A percentile compares a stretch with the other conserved stretches of the same genome.
Evolutionary conservation across 1,139 yeast genomes (phyloP).

Genomic region (Entelexis sorbosivorans): DNA sequence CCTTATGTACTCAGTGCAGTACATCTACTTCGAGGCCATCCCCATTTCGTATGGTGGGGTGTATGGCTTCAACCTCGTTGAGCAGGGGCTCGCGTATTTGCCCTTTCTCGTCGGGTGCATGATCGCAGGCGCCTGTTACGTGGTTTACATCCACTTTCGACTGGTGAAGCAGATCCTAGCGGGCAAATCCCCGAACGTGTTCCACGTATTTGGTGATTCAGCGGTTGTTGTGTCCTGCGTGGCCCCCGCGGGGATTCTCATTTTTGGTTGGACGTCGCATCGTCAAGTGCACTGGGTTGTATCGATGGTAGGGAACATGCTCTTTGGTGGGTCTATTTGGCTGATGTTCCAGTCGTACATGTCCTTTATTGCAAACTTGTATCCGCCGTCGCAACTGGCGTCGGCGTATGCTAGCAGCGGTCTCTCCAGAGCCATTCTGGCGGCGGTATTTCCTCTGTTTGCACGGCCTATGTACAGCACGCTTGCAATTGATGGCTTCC

Average conservation of each 20-base stretch:
- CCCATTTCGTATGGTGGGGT: slow-evolving; percentile 43
- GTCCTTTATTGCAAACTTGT: slow-evolving; percentile 59
- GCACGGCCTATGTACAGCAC: slow-evolving; percentile 38
- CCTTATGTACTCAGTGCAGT: slow-evolving; percentile 43
- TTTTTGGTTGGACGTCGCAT: slow-evolving; percentile 63
- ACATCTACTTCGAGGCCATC: slow-evolving; percentile 52
- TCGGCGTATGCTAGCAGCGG: slow-evolving; percentile 16
- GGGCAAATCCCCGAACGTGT: slow-evolving; percentile 38
- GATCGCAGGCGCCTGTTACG: background rate
- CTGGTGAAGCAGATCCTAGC: slow-evolving; percentile 16
- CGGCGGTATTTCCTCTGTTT: slow-evolving; percentile 17
- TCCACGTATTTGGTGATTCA: slow-evolving; percentile 22
- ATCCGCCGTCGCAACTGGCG: slow-evolving; percentile 46
- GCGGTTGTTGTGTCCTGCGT: slow-evolving; percentile 9
- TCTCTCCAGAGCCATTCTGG: slow-evolving; percentile 16
- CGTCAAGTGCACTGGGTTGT: slow-evolving; percentile 62
- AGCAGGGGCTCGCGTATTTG: slow-evolving; percentile 40
- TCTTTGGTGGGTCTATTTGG: slow-evolving; percentile 66
- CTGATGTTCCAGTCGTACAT: slow-evolving; percentile 63
- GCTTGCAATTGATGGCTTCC: slow-evolving; percentile 5
- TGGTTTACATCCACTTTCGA: background rate
- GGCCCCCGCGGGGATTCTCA: slow-evolving; percentile 11
- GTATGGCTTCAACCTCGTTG: slow-evolving; percentile 40
- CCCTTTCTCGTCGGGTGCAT: slow-evolving; percentile 37
- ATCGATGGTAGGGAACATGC: slow-evolving; percentile 62